phyloP scores from a whole-genome alignment of 805 yeast species.

The Zygotorulaspora danielsina region DNA sequence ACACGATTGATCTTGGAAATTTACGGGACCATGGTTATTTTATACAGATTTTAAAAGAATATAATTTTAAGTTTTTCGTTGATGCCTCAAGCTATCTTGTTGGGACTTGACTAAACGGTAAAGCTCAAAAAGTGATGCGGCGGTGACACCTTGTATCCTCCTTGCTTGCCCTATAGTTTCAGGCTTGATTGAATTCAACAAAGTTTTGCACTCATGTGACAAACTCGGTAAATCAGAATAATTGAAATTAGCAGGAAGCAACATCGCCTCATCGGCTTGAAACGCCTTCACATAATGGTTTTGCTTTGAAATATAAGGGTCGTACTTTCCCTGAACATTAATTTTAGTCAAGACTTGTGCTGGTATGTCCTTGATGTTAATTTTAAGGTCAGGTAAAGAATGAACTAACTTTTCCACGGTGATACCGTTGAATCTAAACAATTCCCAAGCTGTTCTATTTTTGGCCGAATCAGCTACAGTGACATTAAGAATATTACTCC shows the following conservation, averaged over 20 bases:
- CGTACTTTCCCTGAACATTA: constrained; percentile 76
- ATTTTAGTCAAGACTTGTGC: constrained; percentile 54
- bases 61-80: neutral
- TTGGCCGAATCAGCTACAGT: constrained; percentile 52
- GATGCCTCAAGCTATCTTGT: constrained; percentile 18
- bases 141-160: constrained; percentile 90
- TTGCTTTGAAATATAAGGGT: constrained; percentile 74
- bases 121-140: constrained; percentile 82
- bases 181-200: constrained; percentile 74
- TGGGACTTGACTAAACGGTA: constrained; percentile 46
- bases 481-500: constrained; percentile 52
- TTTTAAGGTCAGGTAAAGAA: constrained; percentile 38
- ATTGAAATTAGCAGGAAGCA: constrained; percentile 63
- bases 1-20: too few relatives aligned
- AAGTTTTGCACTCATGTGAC: constrained; percentile 68
- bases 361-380: constrained; percentile 33
- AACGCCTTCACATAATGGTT: constrained; percentile 67
- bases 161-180: constrained; percentile 92
- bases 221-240: constrained; percentile 57
- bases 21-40: neutral
- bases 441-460: constrained; percentile 63
- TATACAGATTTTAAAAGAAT: neutral
- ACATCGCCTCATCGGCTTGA: constrained; percentile 72
- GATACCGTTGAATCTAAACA: constrained; percentile 54
- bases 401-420: constrained; percentile 27